These are phyloP conservation scores for Neurospora hispaniola DNA, from an alignment of 495 filamentous ascomycete genomes.

Conservation along the genomic window DNA sequence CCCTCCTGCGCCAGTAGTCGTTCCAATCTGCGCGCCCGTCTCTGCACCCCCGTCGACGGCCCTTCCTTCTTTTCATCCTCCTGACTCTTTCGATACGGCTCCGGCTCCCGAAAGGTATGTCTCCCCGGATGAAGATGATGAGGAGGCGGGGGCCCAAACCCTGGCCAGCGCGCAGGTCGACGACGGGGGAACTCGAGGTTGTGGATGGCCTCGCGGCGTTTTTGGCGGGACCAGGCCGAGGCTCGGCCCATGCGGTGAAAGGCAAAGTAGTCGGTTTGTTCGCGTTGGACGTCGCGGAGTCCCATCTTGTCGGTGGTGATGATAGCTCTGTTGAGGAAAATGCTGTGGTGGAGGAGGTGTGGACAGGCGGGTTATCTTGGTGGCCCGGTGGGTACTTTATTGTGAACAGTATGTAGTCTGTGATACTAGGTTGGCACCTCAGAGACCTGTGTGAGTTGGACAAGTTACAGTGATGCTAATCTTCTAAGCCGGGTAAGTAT, in stretches of 20 bases:
- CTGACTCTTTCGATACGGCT: background rate
- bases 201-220: background rate
- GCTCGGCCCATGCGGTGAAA: background rate
- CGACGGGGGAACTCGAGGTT: background rate
- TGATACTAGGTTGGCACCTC: background rate
- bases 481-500: background rate
- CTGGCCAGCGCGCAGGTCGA: background rate
- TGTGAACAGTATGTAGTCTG: background rate
- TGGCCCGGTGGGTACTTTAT: background rate
- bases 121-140: background rate
- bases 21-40: background rate
- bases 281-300: background rate
- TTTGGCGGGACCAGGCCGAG: background rate
- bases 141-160: background rate
- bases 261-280: background rate
- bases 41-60: background rate
- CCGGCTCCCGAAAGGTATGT: background rate
- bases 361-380: background rate
- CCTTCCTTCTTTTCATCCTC: background rate
- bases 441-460: background rate
- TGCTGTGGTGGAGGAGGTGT: background rate
- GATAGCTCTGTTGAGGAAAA: background rate
- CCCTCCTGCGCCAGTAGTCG: background rate
- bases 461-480: background rate
- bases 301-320: background rate